Percentiles rank a stretch among this genome's conserved stretches.
Evolutionary conservation across 2,329 filamentous ascomycete species (phyloP).

Genomic region (Calonectria hongkongensis): DNA sequence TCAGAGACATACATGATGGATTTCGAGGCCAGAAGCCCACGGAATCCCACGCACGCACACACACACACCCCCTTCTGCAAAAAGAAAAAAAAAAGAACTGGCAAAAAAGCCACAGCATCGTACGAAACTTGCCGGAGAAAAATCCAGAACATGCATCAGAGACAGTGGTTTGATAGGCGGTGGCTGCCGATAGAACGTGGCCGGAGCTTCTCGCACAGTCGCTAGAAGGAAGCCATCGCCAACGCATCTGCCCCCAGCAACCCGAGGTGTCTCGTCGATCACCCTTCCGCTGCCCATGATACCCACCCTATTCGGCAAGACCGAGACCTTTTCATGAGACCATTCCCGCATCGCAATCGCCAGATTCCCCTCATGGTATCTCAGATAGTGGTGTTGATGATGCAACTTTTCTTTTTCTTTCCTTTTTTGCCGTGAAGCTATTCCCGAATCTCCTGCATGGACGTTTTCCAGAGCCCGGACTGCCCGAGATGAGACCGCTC

Average conservation of each 20-base stretch:
- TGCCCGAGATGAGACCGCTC: slow-evolving; percentile 19
- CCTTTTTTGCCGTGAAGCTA: slow-evolving; percentile 2
- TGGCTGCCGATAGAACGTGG: slow-evolving; percentile 21
- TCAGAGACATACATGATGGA: slow-evolving; percentile 20
- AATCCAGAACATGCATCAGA: slow-evolving; percentile 19
- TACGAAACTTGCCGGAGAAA: slow-evolving; percentile 8
- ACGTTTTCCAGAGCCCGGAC: slow-evolving; percentile 15
- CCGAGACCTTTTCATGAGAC: slow-evolving; percentile 26
- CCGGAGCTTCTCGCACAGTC: slow-evolving; percentile 17
- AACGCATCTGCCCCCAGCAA: not conserved
- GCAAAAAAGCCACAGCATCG: not conserved
- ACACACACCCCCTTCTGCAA: slow-evolving; percentile 20
- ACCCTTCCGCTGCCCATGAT: not conserved
- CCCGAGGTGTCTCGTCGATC: slow-evolving; percentile 6
- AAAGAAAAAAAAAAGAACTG: slow-evolving; percentile 21
- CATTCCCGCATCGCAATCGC: slow-evolving; percentile 16
- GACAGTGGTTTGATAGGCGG: slow-evolving; percentile 22
- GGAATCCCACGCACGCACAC: slow-evolving; percentile 12
- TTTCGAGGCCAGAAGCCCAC: slow-evolving; percentile 21
- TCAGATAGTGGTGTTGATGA: too few species aligned
- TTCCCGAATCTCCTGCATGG: not conserved
- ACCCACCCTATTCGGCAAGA: not conserved
- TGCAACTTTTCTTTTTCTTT: slow-evolving; percentile 3
- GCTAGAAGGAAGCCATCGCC: slow-evolving; percentile 13
- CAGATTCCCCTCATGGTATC: slow-evolving; percentile 6